These are phyloP conservation scores for Vanrija sp. DNA, from an alignment of 1,284 basidiomycete species.

Conservation along the genomic window DNA sequence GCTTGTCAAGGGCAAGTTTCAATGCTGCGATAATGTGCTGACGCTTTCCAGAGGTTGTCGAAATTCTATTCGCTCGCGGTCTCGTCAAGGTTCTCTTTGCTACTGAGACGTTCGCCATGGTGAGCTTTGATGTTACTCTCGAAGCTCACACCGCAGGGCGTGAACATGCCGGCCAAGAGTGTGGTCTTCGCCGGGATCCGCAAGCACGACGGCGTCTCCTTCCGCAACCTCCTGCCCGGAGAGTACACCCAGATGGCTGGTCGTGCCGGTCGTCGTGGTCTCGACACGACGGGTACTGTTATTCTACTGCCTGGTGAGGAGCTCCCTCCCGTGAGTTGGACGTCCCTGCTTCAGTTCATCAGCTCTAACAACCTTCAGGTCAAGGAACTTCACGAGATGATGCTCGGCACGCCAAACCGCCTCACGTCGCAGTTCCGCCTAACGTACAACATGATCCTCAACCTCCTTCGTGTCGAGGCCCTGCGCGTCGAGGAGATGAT, in stretches of 20 bases:
- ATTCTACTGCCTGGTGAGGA: constrained; percentile 79
- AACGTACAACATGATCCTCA: constrained; percentile 99
- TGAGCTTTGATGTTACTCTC: constrained; percentile 41
- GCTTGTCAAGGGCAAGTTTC: constrained; percentile 77
- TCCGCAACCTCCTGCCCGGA: constrained; percentile 75
- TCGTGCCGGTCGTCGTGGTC: constrained; percentile 89
- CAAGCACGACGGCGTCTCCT: constrained; percentile 92
- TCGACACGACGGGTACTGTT: constrained; percentile 94
- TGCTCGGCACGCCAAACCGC: constrained; percentile 85
- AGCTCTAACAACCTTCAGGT: constrained; percentile 53
- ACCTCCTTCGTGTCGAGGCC: constrained; percentile 92
- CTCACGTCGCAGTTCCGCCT: constrained; percentile 95
- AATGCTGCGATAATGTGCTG: constrained; percentile 53
- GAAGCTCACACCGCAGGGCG: constrained; percentile 60
- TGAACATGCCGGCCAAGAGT: constrained; percentile 98
- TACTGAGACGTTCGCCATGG: constrained; percentile 99
- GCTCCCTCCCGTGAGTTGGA: constrained; percentile 68
- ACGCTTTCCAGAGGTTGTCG: constrained; percentile 79
- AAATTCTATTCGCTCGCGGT: constrained; percentile 92
- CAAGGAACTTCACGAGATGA: constrained; percentile 75
- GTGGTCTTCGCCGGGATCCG: constrained; percentile 94
- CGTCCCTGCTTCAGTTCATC: neutral
- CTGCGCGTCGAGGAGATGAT: constrained; percentile 99
- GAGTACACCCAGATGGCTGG: constrained; percentile 99
- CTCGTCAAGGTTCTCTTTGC: constrained; percentile 97